These are phyloP conservation scores for Myxozyma neglecta DNA, from an alignment of 805 yeast species.

Conservation along the genomic window DNA sequence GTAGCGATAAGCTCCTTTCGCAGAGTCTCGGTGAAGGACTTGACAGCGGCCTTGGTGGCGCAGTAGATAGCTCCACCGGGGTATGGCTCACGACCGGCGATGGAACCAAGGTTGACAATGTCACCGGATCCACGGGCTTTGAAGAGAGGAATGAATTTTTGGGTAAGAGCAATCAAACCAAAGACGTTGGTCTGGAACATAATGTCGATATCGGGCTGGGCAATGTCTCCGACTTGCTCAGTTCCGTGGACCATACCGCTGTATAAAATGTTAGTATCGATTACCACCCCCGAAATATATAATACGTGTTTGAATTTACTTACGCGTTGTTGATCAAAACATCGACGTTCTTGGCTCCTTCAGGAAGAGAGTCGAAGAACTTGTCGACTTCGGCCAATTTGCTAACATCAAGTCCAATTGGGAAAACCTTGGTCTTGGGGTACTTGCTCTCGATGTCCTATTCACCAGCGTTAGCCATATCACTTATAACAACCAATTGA, in stretches of 20 bases:
- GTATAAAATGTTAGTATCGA: not conserved
- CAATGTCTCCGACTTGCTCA: constrained; percentile 71
- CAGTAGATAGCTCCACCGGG: constrained; percentile 71
- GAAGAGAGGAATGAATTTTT: constrained; percentile 70
- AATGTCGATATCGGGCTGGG: constrained; percentile 60
- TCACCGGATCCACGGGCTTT: constrained; percentile 64
- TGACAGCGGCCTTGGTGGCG: constrained; percentile 63
- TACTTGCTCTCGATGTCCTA: constrained; percentile 48
- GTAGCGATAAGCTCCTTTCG: constrained; percentile 76
- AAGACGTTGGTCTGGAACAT: constrained; percentile 87
- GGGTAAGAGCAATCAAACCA: constrained; percentile 82
- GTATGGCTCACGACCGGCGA: constrained; percentile 70
- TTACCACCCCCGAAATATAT: no score
- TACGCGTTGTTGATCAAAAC: constrained; percentile 63
- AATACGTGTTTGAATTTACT: constrained; percentile 25
- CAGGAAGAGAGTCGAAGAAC: constrained; percentile 55
- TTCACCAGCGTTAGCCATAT: not conserved
- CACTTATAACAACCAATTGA: not conserved
- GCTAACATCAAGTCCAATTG: constrained; percentile 58
- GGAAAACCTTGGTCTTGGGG: constrained; percentile 49
- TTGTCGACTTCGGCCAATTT: constrained; percentile 51
- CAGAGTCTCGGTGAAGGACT: constrained; percentile 57
- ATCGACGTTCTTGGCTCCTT: constrained; percentile 57
- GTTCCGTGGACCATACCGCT: constrained; percentile 67
- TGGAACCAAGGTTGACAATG: constrained; percentile 64